Percentiles rank a stretch among this genome's conserved stretches.
phyloP scores from a whole-genome alignment of 345 rosid species.

The Salix arbutifolia region DNA sequence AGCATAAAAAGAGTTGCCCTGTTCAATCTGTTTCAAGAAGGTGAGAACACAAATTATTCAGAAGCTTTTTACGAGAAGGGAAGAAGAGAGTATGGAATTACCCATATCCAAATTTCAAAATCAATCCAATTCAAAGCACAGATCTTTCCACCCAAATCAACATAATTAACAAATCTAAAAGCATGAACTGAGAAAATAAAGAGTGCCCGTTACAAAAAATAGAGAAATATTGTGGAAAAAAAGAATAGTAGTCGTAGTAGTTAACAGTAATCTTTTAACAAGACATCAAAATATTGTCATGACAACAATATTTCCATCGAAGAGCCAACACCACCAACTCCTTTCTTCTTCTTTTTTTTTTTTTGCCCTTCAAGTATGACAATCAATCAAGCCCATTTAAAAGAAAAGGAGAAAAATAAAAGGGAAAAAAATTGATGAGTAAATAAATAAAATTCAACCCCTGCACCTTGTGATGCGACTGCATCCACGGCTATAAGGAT shows the following conservation, averaged over 20 bases:
- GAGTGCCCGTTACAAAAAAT: background rate
- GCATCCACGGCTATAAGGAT: conserved; percentile 90
- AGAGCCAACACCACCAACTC: background rate
- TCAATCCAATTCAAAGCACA: background rate
- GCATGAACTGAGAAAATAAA: background rate
- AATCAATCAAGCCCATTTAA: background rate
- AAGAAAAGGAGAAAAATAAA: background rate
- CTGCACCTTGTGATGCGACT: conserved; percentile 84
- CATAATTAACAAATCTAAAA: background rate
- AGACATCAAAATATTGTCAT: background rate
- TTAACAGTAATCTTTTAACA: conserved; percentile 10
- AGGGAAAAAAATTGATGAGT: background rate
- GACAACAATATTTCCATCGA: conserved; percentile 5
- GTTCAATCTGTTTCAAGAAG: too few relatives aligned
- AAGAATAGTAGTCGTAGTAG: background rate
- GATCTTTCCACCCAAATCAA: background rate
- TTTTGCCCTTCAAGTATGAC: background rate
- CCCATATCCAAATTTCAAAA: background rate
- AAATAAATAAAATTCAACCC: conserved; percentile 8
- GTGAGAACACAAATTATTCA: background rate
- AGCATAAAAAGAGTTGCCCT: background rate
- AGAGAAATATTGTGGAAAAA: background rate
- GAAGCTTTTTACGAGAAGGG: background rate
- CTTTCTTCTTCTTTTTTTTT: background rate
- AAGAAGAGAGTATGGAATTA: background rate